phyloP scores from a whole-genome alignment of 805 yeast species.

The Schwanniomyces vanrijiae region DNA sequence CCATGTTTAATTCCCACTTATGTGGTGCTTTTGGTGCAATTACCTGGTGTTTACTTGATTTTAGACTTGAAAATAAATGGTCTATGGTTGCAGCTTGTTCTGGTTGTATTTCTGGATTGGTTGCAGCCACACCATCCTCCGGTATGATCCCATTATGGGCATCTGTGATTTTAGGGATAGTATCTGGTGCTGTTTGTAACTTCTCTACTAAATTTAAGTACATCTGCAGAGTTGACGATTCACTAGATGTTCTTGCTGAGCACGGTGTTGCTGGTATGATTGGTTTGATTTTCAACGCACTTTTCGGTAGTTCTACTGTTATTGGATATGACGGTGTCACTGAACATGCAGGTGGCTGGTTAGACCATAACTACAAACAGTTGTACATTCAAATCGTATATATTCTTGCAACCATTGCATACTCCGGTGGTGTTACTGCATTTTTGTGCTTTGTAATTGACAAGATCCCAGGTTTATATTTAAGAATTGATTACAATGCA shows the following conservation, averaged over 20 bases:
- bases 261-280: conserved; percentile 96
- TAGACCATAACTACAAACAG: conserved; percentile 87
- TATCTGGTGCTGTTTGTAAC: conserved; percentile 83
- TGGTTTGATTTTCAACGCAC: conserved; percentile 84
- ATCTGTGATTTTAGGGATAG: conserved; percentile 78
- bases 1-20: conserved; percentile 87
- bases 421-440: conserved; percentile 73
- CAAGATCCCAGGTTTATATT: conserved; percentile 75
- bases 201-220: conserved; percentile 86
- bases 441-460: conserved; percentile 72
- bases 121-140: conserved; percentile 94
- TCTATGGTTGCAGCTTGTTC: conserved; percentile 94
- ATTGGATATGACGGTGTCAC: conserved; percentile 88
- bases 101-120: conserved; percentile 92
- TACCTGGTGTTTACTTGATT: conserved; percentile 90
- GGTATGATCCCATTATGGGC: conserved; percentile 93
- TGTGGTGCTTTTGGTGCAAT: conserved; percentile 89
- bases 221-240: conserved; percentile 80
- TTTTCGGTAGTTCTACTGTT: conserved; percentile 85
- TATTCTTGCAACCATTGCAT: conserved; percentile 71
- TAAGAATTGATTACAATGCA: conserved; percentile 80
- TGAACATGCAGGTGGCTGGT: conserved; percentile 88
- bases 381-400: conserved; percentile 88
- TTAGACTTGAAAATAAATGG: conserved; percentile 85
- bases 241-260: conserved; percentile 95